Percentiles rank a stretch among this genome's conserved stretches.
Evolutionary conservation across 768 basidiomycete genomes (phyloP).

Genomic region (Tubosaeta sp.): DNA sequence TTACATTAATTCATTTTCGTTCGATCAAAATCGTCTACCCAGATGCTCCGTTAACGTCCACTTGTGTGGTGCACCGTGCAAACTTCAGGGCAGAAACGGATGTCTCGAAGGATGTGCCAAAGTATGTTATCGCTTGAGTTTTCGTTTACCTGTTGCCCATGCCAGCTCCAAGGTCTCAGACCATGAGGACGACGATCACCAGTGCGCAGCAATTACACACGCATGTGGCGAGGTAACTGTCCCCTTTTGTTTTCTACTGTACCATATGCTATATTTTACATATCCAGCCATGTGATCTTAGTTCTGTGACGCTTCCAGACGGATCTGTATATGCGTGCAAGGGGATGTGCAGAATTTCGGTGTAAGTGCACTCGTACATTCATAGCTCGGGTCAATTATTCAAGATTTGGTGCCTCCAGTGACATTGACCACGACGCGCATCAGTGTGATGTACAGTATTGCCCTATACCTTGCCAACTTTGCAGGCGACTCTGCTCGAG

Average conservation of each 20-base stretch:
- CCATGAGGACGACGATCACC: slow-evolving; percentile 47
- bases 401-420: slow-evolving; percentile 28
- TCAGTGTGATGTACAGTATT: slow-evolving; percentile 46
- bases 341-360: slow-evolving; percentile 39
- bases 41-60: slow-evolving; percentile 53
- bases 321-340: slow-evolving; percentile 36
- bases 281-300: slow-evolving; percentile 42
- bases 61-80: slow-evolving; percentile 52
- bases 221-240: slow-evolving; percentile 50
- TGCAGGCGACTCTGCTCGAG: slow-evolving; percentile 50
- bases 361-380: slow-evolving; percentile 26
- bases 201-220: slow-evolving; percentile 49
- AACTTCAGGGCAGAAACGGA: slow-evolving; percentile 41
- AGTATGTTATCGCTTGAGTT: slow-evolving; percentile 26
- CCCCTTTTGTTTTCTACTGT: background rate
- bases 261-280: background rate
- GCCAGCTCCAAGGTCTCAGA: slow-evolving; percentile 35
- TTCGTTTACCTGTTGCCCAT: background rate
- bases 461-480: slow-evolving; percentile 50
- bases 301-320: slow-evolving; percentile 20
- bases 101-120: slow-evolving; percentile 52
- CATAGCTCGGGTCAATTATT: background rate
- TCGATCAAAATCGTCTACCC: background rate
- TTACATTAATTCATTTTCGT: background rate
- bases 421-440: slow-evolving; percentile 45